Evolutionary conservation across 441 rosid genomes (phyloP), one percentile per base, ranked within the genome.

Genomic region (Erodium moschatum): DNA sequence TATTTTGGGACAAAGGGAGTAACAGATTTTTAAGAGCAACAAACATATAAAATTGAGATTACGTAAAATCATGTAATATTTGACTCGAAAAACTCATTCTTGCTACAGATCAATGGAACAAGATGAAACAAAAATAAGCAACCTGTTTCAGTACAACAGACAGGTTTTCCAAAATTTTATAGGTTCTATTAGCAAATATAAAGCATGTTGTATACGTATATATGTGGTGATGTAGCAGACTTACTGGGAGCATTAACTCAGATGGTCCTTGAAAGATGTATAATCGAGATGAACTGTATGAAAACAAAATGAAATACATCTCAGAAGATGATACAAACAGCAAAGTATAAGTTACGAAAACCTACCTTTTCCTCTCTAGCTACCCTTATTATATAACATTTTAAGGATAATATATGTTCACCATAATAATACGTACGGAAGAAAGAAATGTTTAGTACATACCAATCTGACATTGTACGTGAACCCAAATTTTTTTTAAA

Each of bases 261-360:
- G 84, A 62, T 35, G 99, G 99, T 74, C 97, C 97, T 85, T 91
- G 99, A 77, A 94, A 86, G 77, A 91, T 82, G 84, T 91, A 94
- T 74, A 94, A 73, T 3, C 94, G 92, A 54, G 90, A 77, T 67
- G 97, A 94, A 21, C 97, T 94, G 81, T 16, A 35, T 46, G 78
- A 67, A 29, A 19, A 65, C 76, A 80, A 72, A 66, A 54, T 48
- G 12, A 60, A 10, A 72, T 12, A 65, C 50, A 58, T 31, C 44
- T 64, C 56, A 74, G 5, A 66, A 27, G 72, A 63, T 27, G 56
- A 29, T 29, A 20, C 20, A 65, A 52, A 64, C 12, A 29, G 3
- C 10, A 8, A 68, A 11, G 42, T 4, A 70, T 5, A 46, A 66
- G 35, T 61, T 38, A 65, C 33, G 46, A 27, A 52, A 40, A 6